Evolutionary conservation across 352 stramenopile genomes (phyloP), one percentile per base, ranked within the genome.

Genomic region (Achlya hypogyna): DNA sequence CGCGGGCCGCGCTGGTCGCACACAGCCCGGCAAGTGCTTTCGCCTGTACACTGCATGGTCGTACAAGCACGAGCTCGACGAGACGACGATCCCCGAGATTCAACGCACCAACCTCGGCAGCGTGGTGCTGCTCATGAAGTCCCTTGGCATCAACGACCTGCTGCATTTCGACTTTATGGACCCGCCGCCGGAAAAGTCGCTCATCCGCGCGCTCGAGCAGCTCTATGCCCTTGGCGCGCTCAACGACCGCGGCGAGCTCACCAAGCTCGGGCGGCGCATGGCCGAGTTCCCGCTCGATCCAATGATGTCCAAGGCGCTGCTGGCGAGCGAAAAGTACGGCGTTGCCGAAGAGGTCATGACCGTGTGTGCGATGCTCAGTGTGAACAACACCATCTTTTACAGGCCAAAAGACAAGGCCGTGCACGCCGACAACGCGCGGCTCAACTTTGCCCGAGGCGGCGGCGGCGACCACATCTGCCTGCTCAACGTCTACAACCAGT

Each of bases 101-200:
- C 83, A 98, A 70, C 78, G 97, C 20, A 99, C 96, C 14, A 99
- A 99, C 71, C 87, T 99, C 70, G 86, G 87, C 12, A 98, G 95
- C 75, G 96, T 99, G 4, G 97, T 99, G 62, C 78, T 99, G 40
- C 88, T 99, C 72, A 91, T 99, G 64, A 99, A 99, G 77, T 98
- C 87, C 69, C 82, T 99, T 3, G 98, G 98, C 4, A 99, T 99
- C 72, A 97, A 99, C 72, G 96, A 99, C 76, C 74, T 99, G 53
- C 75, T 99, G 22, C 83, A 99, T 72, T 99, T 99, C 70, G 98
- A 99, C 77, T 99, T 99, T 70, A 99, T 99, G 96, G 97, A 99
- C 77, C 87, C 95, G 20, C 98, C 98, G 20, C 97, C 98, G 4
- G 89, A 98, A 45, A 98, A 99, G 77, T 97, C 96, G 20, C 80